phyloP scores from a whole-genome alignment of 768 basidiomycete species.

The Pulveroboletus sp. region DNA sequence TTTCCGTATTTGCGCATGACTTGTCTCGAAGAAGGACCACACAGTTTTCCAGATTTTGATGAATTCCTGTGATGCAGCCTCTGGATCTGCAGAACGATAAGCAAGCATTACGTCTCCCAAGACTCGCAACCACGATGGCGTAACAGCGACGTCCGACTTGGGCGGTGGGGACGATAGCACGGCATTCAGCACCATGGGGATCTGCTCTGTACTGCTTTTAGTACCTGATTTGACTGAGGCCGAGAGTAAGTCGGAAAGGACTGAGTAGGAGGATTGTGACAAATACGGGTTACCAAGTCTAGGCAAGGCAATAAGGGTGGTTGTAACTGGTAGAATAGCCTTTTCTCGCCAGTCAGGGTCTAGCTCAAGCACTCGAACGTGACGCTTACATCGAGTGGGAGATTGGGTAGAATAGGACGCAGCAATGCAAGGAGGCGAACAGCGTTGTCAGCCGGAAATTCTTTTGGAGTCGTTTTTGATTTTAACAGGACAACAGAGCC shows the following conservation, averaged over 20 bases:
- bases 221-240: slow-evolving; percentile 47
- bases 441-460: slow-evolving; percentile 61
- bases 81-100: slow-evolving; percentile 47
- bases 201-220: slow-evolving; percentile 46
- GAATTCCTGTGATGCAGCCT: slow-evolving; percentile 51
- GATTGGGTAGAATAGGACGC: slow-evolving; percentile 51
- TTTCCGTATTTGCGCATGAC: slow-evolving; percentile 54
- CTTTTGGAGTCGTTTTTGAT: slow-evolving; percentile 50
- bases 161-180: slow-evolving; percentile 66
- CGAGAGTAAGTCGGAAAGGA: slow-evolving; percentile 77
- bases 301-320: slow-evolving; percentile 73
- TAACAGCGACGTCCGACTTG: slow-evolving; percentile 60
- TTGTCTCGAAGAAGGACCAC: slow-evolving; percentile 76
- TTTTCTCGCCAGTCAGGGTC: slow-evolving; percentile 31
- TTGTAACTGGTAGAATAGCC: slow-evolving; percentile 68
- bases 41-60: slow-evolving; percentile 65
- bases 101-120: slow-evolving; percentile 70
- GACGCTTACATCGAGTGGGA: slow-evolving; percentile 65
- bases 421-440: slow-evolving; percentile 75
- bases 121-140: slow-evolving; percentile 76
- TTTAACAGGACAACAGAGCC: slow-evolving; percentile 57
- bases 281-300: slow-evolving; percentile 86
- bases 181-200: slow-evolving; percentile 58
- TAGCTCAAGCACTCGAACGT: slow-evolving; percentile 3
- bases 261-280: slow-evolving; percentile 80